These are phyloP conservation scores for Camelina neglecta DNA, from an alignment of 345 rosid species.

Conservation along the genomic window DNA sequence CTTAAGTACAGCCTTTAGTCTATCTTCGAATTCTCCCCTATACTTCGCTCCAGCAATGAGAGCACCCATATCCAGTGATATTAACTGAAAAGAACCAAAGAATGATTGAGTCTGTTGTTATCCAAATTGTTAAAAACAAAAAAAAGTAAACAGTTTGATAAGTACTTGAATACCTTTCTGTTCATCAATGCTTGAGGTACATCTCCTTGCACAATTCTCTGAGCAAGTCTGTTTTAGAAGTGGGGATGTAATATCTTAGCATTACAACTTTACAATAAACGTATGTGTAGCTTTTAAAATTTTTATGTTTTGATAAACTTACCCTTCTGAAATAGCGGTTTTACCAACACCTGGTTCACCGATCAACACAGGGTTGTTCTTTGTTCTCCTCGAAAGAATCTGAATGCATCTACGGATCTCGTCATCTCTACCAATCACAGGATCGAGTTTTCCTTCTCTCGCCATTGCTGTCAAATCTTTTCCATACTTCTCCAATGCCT, in stretches of 20 bases:
- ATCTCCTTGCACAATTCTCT: conserved; percentile 98
- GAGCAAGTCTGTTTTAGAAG: conserved; percentile 82
- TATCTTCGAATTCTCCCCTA: conserved; percentile 98
- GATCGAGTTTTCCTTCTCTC: conserved; percentile 93
- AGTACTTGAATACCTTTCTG: conserved; percentile 63
- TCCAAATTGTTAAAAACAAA: neutral
- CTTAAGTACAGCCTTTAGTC: conserved; percentile 93
- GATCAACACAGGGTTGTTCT: conserved; percentile 96
- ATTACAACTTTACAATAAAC: conserved; percentile 1
- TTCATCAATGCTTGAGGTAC: conserved; percentile 99
- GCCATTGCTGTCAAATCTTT: conserved; percentile 99
- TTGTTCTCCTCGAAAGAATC: conserved; percentile 97
- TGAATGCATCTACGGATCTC: conserved; percentile 98
- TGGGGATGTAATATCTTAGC: conserved; percentile 15
- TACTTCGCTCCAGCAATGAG: conserved; percentile 98
- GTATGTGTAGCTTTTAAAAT: neutral
- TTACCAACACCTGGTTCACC: conserved; percentile 99
- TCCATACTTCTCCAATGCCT: conserved; percentile 94
- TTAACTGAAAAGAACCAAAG: conserved; percentile 56
- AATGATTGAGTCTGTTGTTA: neutral
- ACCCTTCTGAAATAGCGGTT: conserved; percentile 99
- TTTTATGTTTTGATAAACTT: conserved; percentile 26
- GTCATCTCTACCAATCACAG: conserved; percentile 98
- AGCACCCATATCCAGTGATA: conserved; percentile 99
- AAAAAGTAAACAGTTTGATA: neutral